Evolutionary conservation across 441 rosid genomes (phyloP).

Genomic region (Dalechampia spathulata): DNA sequence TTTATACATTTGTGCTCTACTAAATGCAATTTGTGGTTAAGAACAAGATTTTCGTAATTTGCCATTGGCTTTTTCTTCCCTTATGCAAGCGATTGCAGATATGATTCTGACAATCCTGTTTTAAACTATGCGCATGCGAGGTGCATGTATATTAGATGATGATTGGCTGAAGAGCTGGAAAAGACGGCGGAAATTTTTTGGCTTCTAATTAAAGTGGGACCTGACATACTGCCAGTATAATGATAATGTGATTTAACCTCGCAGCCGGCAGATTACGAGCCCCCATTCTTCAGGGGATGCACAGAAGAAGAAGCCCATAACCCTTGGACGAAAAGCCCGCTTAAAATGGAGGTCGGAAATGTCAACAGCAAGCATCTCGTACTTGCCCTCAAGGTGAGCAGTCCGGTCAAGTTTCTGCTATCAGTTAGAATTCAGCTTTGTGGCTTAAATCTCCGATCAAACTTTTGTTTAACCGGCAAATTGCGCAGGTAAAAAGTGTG

Average conservation of each 20-base stretch:
- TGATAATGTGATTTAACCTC: constrained; percentile 7
- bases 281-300: constrained; percentile 90
- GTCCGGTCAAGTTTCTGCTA: constrained; percentile 7
- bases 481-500: constrained; percentile 79
- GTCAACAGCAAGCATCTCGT: constrained; percentile 96
- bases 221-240: background rate
- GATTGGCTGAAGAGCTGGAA: too few species aligned
- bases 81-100: too few species aligned
- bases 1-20: background rate
- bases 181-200: background rate
- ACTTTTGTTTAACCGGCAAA: constrained; percentile 8
- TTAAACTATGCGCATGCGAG: too few species aligned
- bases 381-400: constrained; percentile 66
- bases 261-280: constrained; percentile 93
- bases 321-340: constrained; percentile 82
- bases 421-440: background rate
- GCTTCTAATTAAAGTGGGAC: background rate
- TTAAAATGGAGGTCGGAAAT: constrained; percentile 92
- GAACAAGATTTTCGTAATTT: background rate
- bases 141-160: too few species aligned
- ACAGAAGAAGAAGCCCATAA: constrained; percentile 74
- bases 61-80: too few species aligned
- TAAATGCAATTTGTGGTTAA: background rate
- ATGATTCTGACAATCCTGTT: too few species aligned
- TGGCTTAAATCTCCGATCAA: background rate